These are phyloP conservation scores for Plasmodium gallinaceum DNA, from an alignment of 169 alveolate species.

Conservation along the genomic window DNA sequence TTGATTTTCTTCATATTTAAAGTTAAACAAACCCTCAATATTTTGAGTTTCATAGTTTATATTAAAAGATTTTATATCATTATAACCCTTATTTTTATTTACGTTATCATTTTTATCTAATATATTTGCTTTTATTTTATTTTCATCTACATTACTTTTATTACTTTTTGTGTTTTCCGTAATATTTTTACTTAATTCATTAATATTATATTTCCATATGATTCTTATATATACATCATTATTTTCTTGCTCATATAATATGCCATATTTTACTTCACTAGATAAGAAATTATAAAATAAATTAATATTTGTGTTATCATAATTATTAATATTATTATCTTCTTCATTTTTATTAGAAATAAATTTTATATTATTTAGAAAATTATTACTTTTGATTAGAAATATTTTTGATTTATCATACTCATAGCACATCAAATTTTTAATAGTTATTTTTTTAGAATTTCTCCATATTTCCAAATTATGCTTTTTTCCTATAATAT, in stretches of 20 bases:
- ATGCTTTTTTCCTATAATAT: constrained; percentile 75
- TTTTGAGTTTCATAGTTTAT: constrained; percentile 74
- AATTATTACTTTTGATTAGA: constrained; percentile 21
- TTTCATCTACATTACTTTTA: constrained; percentile 15
- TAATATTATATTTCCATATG: constrained; percentile 67
- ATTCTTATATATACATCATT: constrained; percentile 48
- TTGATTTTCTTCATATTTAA: constrained; percentile 76
- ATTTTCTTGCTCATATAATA: constrained; percentile 70
- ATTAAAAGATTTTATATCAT: constrained; percentile 59
- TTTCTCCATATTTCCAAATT: constrained; percentile 66
- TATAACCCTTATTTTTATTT: constrained; percentile 8
- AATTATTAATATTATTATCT: background rate
- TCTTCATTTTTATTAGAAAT: background rate
- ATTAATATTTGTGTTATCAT: background rate
- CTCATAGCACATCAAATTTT: constrained; percentile 28
- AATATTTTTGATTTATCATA: constrained; percentile 71
- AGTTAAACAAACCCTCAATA: constrained; percentile 73
- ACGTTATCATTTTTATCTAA: constrained; percentile 11
- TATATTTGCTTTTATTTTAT: constrained; percentile 5
- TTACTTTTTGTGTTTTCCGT: background rate
- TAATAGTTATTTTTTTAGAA: constrained; percentile 32
- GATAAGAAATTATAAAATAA: constrained; percentile 41
- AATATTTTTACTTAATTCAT: constrained; percentile 3
- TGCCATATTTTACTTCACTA: constrained; percentile 63
- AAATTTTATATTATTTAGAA: constrained; percentile 21